Conservation (phyloP, 225 moss, liverwort and hornwort species). For the Rhytidiadelphus loreus region DNA sequence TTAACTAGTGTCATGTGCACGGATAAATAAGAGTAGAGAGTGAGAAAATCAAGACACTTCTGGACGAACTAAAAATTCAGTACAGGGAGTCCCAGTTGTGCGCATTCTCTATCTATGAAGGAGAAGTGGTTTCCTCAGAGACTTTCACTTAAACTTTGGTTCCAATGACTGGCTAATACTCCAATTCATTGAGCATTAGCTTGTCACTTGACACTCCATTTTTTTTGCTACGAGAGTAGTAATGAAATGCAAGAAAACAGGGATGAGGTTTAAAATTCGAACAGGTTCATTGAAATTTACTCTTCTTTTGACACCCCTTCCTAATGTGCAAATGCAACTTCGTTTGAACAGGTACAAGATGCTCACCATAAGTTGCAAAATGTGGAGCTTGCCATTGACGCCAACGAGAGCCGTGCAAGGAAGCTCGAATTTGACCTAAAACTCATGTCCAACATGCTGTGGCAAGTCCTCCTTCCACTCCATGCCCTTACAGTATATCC, state of each 20-base stretch:
- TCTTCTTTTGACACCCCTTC: too few species aligned
- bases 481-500: background rate
- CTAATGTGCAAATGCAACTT: background rate
- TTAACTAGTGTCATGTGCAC: background rate
- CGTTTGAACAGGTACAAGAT: slow-evolving; percentile 45
- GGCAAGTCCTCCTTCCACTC: background rate
- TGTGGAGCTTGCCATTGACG: slow-evolving; percentile 64
- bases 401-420: slow-evolving; percentile 64
- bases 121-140: background rate
- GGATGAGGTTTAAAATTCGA: background rate
- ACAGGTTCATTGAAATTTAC: background rate
- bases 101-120: background rate
- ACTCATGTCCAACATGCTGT: slow-evolving; percentile 40
- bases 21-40: background rate
- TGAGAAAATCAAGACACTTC: background rate
- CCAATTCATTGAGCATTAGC: background rate
- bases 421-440: slow-evolving; percentile 86
- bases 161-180: too few species aligned
- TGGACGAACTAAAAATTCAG: background rate
- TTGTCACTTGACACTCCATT: background rate
- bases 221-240: background rate
- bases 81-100: background rate
- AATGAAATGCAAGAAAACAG: background rate
- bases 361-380: slow-evolving; percentile 66
- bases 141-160: background rate